A percentile compares a stretch with the other conserved stretches of the same genome.
phyloP scores from a whole-genome alignment of 306 rosid genomes.

The Casuarina cunninghamiana region DNA sequence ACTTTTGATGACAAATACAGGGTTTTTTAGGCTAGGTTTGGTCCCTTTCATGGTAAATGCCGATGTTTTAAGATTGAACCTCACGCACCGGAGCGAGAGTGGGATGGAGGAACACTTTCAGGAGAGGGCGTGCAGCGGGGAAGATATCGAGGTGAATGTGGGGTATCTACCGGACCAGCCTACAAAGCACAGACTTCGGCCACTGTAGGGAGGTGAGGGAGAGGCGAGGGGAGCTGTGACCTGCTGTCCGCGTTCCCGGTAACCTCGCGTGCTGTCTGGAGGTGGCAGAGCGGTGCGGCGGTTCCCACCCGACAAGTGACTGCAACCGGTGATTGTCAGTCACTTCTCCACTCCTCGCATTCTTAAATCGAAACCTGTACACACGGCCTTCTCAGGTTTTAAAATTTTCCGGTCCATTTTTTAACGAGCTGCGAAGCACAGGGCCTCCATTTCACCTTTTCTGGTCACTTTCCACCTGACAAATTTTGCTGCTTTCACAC shows the following conservation, averaged over 20 bases:
- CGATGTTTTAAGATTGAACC: no score
- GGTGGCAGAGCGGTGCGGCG: constrained; percentile 54
- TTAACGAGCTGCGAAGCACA: background rate
- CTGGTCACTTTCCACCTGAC: constrained; percentile 13
- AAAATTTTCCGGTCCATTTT: background rate
- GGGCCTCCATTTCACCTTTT: no score
- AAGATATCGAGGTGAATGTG: constrained; percentile 67
- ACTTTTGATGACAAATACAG: no score
- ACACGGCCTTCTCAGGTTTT: background rate
- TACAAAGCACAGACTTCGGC: constrained; percentile 18
- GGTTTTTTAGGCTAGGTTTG: no score
- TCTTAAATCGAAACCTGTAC: background rate
- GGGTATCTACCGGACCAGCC: constrained; percentile 68
- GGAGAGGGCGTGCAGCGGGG: constrained; percentile 49
- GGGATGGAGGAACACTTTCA: background rate
- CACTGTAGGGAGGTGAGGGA: background rate
- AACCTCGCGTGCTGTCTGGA: constrained; percentile 53
- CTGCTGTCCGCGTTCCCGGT: constrained; percentile 57
- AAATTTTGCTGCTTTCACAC: background rate
- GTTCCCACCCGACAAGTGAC: constrained; percentile 57
- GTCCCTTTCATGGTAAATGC: no score
- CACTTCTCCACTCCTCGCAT: constrained; percentile 21
- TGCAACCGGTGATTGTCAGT: constrained; percentile 83
- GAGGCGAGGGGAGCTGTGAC: constrained; percentile 26
- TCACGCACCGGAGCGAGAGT: background rate